Percentiles rank a stretch among this genome's conserved stretches.
These are phyloP conservation scores for Heliamphora pulchella DNA, from an alignment of 179 eudicot species.

Conservation along the genomic window DNA sequence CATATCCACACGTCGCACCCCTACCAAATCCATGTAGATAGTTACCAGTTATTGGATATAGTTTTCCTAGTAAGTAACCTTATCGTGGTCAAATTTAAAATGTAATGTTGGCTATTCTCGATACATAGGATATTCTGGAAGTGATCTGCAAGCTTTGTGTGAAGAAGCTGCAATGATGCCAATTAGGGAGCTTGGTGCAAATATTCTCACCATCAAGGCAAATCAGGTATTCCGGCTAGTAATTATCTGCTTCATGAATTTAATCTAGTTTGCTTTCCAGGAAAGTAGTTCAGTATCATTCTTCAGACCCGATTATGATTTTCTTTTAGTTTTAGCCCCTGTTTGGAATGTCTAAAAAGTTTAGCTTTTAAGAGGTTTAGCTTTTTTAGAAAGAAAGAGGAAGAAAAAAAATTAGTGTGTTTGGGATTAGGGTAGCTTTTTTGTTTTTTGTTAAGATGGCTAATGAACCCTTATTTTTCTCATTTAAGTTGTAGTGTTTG, in stretches of 20 bases:
- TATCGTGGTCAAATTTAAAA: background rate
- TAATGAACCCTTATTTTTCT: too few relatives aligned
- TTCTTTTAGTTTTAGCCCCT: background rate
- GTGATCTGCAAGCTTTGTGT: slow-evolving; percentile 90
- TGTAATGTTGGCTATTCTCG: slow-evolving; percentile 4
- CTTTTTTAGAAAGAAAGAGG: too few relatives aligned
- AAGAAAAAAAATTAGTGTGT: too few relatives aligned
- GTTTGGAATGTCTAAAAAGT: too few relatives aligned
- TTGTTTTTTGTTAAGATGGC: too few relatives aligned
- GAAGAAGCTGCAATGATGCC: slow-evolving; percentile 99
- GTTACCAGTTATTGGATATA: background rate
- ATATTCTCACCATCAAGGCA: slow-evolving; percentile 71
- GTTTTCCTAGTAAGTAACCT: background rate
- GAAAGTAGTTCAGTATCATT: background rate
- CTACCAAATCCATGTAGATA: too few relatives aligned
- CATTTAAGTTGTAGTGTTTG: too few relatives aligned
- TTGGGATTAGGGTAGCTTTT: too few relatives aligned
- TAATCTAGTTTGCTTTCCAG: background rate
- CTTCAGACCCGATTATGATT: background rate
- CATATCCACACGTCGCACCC: too few relatives aligned
- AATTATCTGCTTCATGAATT: background rate
- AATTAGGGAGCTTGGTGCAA: slow-evolving; percentile 85
- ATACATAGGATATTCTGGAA: slow-evolving; percentile 79
- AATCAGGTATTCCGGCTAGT: slow-evolving; percentile 49
- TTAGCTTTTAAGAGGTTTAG: too few relatives aligned